Conservation (phyloP, 768 basidiomycete genomes). For the Boletus rubroflammeus region DNA sequence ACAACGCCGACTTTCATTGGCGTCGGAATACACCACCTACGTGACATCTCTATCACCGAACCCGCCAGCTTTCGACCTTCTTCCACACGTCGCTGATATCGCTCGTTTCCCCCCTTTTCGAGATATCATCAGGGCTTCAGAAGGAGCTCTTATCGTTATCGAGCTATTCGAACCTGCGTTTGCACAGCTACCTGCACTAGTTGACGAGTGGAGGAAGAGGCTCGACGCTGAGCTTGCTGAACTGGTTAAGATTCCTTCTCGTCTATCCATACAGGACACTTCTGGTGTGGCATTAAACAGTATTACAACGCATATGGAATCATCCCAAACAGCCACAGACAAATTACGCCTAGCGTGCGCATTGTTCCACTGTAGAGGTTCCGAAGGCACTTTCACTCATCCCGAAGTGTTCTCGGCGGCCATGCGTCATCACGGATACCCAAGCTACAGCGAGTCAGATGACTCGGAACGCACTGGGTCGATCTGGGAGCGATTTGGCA, state of each 20-base stretch:
- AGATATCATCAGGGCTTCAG: neutral
- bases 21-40: neutral
- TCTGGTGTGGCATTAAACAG: neutral
- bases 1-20: conserved; percentile 1
- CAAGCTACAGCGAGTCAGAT: no score
- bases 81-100: conserved; percentile 6
- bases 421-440: neutral
- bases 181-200: neutral
- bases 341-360: neutral
- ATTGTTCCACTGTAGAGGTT: neutral
- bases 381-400: neutral
- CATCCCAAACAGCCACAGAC: neutral
- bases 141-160: neutral
- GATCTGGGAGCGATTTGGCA: neutral
- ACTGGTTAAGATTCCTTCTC: neutral
- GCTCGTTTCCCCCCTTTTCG: neutral
- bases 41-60: neutral
- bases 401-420: neutral
- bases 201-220: neutral
- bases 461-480: neutral
- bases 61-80: neutral
- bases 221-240: neutral
- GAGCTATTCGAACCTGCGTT: neutral
- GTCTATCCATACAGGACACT: neutral
- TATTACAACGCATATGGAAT: neutral